Conservation (phyloP, 2,329 filamentous ascomycete genomes). For the Fusarium coffeatum region DNA sequence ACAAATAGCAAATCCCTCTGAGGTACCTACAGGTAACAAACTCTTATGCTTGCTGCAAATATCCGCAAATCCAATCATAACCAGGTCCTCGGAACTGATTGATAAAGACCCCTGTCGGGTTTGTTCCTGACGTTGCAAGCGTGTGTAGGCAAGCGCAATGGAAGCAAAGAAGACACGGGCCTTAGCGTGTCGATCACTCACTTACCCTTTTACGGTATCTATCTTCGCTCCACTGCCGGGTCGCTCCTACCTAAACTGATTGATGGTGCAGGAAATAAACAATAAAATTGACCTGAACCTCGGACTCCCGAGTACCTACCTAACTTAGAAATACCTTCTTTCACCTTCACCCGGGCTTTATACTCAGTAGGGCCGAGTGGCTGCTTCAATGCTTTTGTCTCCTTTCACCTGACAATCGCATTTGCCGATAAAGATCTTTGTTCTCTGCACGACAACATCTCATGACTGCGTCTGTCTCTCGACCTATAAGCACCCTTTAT, state of each 20-base stretch:
- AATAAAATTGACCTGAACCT: neutral
- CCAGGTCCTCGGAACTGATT: conserved; percentile 16
- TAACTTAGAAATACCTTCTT: neutral
- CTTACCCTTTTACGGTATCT: conserved; percentile 10
- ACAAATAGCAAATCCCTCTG: neutral
- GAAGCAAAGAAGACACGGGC: conserved; percentile 9
- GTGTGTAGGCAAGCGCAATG: neutral
- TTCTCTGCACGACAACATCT: conserved; percentile 1
- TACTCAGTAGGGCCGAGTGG: neutral
- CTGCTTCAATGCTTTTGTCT: conserved; percentile 10
- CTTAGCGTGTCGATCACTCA: conserved; percentile 29
- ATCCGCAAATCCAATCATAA: neutral
- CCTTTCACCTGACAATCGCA: conserved; percentile 10
- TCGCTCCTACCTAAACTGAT: neutral
- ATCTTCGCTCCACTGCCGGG: neutral
- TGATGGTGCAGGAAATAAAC: neutral
- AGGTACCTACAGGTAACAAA: neutral
- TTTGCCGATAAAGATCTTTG: conserved; percentile 13
- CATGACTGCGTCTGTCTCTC: neutral
- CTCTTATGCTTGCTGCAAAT: neutral
- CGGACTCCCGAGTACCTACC: neutral
- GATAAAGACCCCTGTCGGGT: conserved; percentile 32
- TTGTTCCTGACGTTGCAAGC: conserved; percentile 12
- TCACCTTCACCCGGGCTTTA: neutral
- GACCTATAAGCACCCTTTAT: neutral